Evolutionary conservation across 371 early-diverging fungal species (phyloP), one percentile per base, ranked within the genome.

Genomic region (Rhizopus delemar): DNA sequence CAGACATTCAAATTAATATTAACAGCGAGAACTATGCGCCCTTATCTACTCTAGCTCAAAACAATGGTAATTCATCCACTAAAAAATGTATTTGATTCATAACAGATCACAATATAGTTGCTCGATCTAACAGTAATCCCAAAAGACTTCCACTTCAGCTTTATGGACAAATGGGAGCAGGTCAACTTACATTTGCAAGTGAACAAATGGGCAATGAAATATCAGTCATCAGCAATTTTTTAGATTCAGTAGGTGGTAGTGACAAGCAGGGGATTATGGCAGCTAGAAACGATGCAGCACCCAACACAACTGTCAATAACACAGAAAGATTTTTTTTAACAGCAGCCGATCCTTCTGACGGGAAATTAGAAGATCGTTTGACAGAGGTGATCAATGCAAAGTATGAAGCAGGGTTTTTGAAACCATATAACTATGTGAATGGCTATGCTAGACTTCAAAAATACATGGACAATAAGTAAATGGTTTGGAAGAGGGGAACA

Each of bases 381-480:
- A 91, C 85, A 39, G 90, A 94, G 65, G 90, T 95, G 33, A 91
- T 96, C 70, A 89, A 88, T 66, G 94, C 94, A 32, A 97, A 97
- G 71, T 93, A 90, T 62, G 93, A 95, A 56, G 95, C 96, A 3
- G 97, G 97, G 0, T 83, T 94, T 56, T 77, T 97, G 35, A 93
- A 91, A 62, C 97, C 97, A 1, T 94, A 93, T 82, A 93, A 96
- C 73, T 95, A 95, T 75, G 92, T 93, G 58, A 90, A 84, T 69
- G 91, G 92, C 1, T 97, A 97, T 75, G 82, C 92, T n/a, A 80
- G 93, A 29, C 77, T 97, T 51, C 93, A 93, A 60, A 75, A 78
- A 49, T 95, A 92, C 73, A 94, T 97, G 94, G 96, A 97, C 57
- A 80, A 80, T 43, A 81, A 92, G 89, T 86, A 22, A 80, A 71